phyloP scores from a whole-genome alignment of 371 early-diverging fungal species.

The Mortierella sp. region DNA sequence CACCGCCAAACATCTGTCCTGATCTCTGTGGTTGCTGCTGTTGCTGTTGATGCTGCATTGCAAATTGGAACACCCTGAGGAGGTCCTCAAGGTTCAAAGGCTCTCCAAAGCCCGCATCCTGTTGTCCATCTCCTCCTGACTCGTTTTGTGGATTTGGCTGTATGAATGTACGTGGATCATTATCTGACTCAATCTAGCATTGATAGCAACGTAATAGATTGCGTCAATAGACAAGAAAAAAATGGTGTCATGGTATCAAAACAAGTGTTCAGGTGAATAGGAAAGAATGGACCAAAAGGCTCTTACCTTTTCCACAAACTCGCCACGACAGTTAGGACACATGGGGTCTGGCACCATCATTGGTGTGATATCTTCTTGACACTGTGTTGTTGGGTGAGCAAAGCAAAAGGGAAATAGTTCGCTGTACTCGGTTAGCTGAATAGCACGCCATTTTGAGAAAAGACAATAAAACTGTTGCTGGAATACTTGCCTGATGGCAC shows the following conservation, averaged over 20 bases:
- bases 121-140: neutral
- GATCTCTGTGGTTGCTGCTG: constrained; percentile 14
- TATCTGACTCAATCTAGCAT: constrained; percentile 59
- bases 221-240: neutral
- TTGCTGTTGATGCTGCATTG: constrained; percentile 7
- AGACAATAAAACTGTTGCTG: no score
- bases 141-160: constrained; percentile 6
- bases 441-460: neutral
- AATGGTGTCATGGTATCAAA: neutral
- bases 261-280: neutral
- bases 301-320: constrained; percentile 75
- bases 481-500: constrained; percentile 35
- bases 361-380: constrained; percentile 47
- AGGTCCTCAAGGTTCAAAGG: constrained; percentile 33
- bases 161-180: constrained; percentile 61
- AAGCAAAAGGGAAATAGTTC: neutral
- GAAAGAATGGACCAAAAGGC: neutral
- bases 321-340: constrained; percentile 73
- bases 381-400: constrained; percentile 11
- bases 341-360: constrained; percentile 67
- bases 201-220: neutral
- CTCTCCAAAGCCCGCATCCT: neutral
- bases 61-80: constrained; percentile 29
- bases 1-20: constrained; percentile 8
- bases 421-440: neutral